Base-by-base conservation (phyloP, 2,329 filamentous ascomycete species). In the Periconia sp. region DNA sequence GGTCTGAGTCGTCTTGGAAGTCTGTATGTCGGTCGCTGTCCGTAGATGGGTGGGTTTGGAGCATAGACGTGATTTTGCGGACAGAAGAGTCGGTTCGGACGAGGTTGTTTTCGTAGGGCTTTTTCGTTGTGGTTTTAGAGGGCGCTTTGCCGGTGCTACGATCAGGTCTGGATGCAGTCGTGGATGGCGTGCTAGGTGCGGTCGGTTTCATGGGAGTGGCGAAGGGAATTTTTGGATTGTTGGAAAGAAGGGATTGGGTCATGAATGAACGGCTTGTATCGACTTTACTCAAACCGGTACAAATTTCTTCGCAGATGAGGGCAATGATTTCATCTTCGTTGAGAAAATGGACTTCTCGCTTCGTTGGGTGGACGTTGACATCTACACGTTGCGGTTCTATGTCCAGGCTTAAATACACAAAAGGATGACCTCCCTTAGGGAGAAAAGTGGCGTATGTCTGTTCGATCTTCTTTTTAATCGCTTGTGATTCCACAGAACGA, bases 281-380 rank as follows among this genome's bases (percentile, higher is more conserved):
- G 7, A 97, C 92, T 47, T 88, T 87, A 11, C 91, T 89, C 3
- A 99, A 82, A 61, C 88, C 88, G 9, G 84, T 81, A 49, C 90
- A 84, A 19, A 99, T 89, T 49, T 90, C 84, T 56, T 87, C 85
- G 75, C 92, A 97, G 5, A 99, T 86, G 14, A 85, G 83, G 59
- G 94, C 90, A 45, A 94, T 89, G 44, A 99, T 96, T 63, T 99
- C 94, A 59, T 99, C 94, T 71, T 99, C 94, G 57, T 97, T 96
- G 19, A 99, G 81, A 64, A 99, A 97, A 67, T 97, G 94, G 18
- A 99, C 94, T 70, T 99, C 93, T 47, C 91, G 83, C 73, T 99
- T 99, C 0, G 94, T 99, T 0, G 94, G 94, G 72, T 99, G 94
- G 0, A 99, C 89, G 63, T 99, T 99, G 68, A 99, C 95, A 72